Conservation (phyloP, 2,329 filamentous ascomycete species). For the Paecilomyces fulvus region DNA sequence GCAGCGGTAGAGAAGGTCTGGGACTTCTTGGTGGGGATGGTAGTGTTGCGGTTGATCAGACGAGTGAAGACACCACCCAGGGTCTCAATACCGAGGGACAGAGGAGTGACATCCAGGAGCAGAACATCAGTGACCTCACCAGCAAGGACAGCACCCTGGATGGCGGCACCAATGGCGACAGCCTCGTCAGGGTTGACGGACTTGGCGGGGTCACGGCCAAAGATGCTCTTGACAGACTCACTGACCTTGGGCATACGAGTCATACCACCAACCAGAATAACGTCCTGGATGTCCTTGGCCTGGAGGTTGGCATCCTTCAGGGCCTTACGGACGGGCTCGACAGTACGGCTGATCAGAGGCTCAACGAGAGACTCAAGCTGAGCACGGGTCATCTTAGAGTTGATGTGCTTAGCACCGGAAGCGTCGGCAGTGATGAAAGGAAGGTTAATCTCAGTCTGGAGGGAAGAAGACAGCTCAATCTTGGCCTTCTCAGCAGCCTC, state of each 20-base stretch:
- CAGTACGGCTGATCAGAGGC: conserved; percentile 74
- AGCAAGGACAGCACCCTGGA: conserved; percentile 92
- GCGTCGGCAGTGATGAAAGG: conserved; percentile 97
- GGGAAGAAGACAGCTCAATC: conserved; percentile 92
- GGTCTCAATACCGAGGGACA: conserved; percentile 97
- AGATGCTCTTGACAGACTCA: conserved; percentile 93
- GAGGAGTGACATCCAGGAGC: conserved; percentile 87
- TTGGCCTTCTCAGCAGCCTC: conserved; percentile 99
- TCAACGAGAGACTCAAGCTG: conserved; percentile 92
- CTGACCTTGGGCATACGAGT: conserved; percentile 98
- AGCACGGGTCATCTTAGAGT: conserved; percentile 82
- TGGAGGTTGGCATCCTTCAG: conserved; percentile 87
- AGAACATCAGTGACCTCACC: conserved; percentile 96
- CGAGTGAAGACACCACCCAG: conserved; percentile 96
- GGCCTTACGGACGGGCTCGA: conserved; percentile 92
- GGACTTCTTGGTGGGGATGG: conserved; percentile 98
- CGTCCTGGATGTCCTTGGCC: conserved; percentile 92
- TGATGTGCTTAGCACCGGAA: conserved; percentile 96
- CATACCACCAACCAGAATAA: conserved; percentile 98
- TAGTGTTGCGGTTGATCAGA: conserved; percentile 98
- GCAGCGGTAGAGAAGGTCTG: conserved; percentile 96
- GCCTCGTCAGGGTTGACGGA: conserved; percentile 98
- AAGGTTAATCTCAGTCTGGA: conserved; percentile 95
- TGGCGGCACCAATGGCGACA: conserved; percentile 92
- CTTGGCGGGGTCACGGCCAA: conserved; percentile 93